Evolutionary conservation across 2,329 filamentous ascomycete species (phyloP).

Genomic region (Hyphodiscus sp.): DNA sequence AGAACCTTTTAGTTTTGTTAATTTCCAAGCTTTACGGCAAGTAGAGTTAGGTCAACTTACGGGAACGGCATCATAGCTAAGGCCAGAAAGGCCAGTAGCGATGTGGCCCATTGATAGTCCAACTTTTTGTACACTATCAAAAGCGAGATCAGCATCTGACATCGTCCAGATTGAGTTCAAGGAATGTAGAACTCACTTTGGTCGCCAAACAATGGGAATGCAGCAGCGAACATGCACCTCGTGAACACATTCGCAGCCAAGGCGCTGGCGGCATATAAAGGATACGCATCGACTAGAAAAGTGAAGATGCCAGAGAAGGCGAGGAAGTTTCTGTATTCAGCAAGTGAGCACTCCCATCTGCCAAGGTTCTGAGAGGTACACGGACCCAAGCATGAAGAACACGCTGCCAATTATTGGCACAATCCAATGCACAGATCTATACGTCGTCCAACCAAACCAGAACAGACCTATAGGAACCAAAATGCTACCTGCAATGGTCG

Average conservation of each 20-base stretch:
- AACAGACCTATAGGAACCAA: slow-evolving; percentile 76
- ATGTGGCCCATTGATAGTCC: slow-evolving; percentile 62
- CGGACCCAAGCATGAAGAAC: slow-evolving; percentile 63
- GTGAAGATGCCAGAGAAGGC: slow-evolving; percentile 82
- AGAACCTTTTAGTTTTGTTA: slow-evolving; percentile 30
- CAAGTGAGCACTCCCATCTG: background rate
- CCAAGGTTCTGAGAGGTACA: slow-evolving; percentile 14
- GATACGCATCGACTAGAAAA: slow-evolving; percentile 72
- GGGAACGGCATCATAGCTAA: slow-evolving; percentile 56
- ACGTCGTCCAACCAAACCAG: slow-evolving; percentile 82
- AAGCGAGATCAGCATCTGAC: background rate
- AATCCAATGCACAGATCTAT: slow-evolving; percentile 66
- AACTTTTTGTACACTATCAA: slow-evolving; percentile 52
- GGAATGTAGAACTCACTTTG: slow-evolving; percentile 35
- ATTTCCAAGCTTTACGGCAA: background rate
- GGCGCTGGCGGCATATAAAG: slow-evolving; percentile 66
- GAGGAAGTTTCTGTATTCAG: slow-evolving; percentile 47
- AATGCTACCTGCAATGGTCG: slow-evolving; percentile 63
- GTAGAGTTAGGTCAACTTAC: background rate
- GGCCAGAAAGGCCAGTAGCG: slow-evolving; percentile 51
- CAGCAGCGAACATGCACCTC: slow-evolving; percentile 72
- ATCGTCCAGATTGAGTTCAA: background rate
- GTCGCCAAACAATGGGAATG: slow-evolving; percentile 66
- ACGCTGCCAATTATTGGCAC: slow-evolving; percentile 64
- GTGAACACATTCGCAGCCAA: slow-evolving; percentile 79